Percentiles rank a stretch among this genome's conserved stretches.
These are phyloP conservation scores for Spatholobus suberectus DNA, from an alignment of 306 rosid species.

Conservation along the genomic window DNA sequence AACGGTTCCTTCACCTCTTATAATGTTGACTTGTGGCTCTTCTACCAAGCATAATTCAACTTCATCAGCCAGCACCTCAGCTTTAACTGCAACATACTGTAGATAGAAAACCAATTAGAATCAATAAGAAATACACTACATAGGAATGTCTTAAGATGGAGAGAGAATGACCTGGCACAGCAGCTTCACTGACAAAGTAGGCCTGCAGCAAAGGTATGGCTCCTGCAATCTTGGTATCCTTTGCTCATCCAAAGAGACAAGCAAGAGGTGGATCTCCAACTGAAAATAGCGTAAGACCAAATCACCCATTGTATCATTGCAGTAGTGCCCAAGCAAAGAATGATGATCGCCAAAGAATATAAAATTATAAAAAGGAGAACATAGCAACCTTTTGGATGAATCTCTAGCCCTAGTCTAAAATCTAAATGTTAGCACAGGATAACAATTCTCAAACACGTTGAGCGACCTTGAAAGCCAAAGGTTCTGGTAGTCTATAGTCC, in stretches of 20 bases:
- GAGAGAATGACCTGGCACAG: slow-evolving; percentile 62
- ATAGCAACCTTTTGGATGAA: slow-evolving; percentile 3
- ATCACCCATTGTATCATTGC: slow-evolving; percentile 22
- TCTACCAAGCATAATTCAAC: slow-evolving; percentile 62
- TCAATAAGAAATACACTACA: slow-evolving; percentile 6
- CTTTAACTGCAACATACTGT: slow-evolving; percentile 66
- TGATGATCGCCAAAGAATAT: not conserved
- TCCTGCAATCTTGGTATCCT: slow-evolving; percentile 58
- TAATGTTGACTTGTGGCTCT: slow-evolving; percentile 43
- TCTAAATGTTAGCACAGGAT: slow-evolving; percentile 16
- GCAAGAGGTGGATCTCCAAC: slow-evolving; percentile 58
- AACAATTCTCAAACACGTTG: slow-evolving; percentile 25
- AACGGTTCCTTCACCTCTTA: slow-evolving; percentile 34
- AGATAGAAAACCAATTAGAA: slow-evolving; percentile 34
- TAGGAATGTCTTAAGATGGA: slow-evolving; percentile 22
- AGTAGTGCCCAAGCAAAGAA: slow-evolving; percentile 10
- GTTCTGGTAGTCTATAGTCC: slow-evolving; percentile 14
- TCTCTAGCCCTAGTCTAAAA: not conserved
- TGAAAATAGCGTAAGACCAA: slow-evolving; percentile 42
- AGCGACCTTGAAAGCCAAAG: slow-evolving; percentile 35
- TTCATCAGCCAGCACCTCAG: slow-evolving; percentile 47
- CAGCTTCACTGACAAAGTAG: slow-evolving; percentile 55
- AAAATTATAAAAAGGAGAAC: not conserved
- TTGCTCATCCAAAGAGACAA: slow-evolving; percentile 69
- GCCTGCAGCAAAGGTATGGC: slow-evolving; percentile 69